phyloP scores from a whole-genome alignment of 208 protist species.

The Acanthamoeba triangularis region DNA sequence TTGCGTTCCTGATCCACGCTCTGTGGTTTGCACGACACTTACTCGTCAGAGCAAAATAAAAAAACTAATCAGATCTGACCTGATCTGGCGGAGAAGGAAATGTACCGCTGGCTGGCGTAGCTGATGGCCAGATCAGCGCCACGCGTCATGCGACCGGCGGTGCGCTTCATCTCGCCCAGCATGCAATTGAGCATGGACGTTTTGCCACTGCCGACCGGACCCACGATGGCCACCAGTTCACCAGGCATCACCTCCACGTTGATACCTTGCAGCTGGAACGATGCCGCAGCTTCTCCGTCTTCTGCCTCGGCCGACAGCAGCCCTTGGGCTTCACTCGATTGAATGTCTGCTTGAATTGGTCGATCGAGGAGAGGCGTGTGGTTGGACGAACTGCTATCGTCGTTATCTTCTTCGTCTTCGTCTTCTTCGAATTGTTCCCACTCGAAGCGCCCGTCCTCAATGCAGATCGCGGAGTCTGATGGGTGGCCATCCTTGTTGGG shows the following conservation, averaged over 20 bases:
- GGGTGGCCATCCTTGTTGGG: background rate
- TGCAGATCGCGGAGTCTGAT: background rate
- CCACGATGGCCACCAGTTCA: slow-evolving; percentile 82
- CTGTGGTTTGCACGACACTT: slow-evolving; percentile 22
- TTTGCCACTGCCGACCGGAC: slow-evolving; percentile 84
- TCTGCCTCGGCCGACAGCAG: background rate
- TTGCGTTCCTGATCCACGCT: slow-evolving; percentile 95
- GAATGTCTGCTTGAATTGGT: background rate
- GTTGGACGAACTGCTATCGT: background rate
- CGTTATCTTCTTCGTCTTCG: background rate
- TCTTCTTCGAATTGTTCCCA: slow-evolving; percentile 25
- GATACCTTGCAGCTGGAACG: background rate
- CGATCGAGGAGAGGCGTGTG: background rate
- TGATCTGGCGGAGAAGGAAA: no score
- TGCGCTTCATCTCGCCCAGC: slow-evolving; percentile 79
- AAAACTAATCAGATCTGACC: no score
- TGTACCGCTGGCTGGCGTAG: slow-evolving; percentile 37
- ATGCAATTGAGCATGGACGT: slow-evolving; percentile 75
- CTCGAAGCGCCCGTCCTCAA: background rate
- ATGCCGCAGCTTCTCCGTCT: background rate
- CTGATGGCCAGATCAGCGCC: background rate
- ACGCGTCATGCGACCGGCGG: background rate
- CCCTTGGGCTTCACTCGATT: background rate
- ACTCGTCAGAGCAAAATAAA: no score
- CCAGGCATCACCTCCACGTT: background rate